A percentile compares a stretch with the other conserved stretches of the same genome.
These are phyloP conservation scores for Amphicarpaea edgeworthii DNA, from an alignment of 306 rosid genomes.

Conservation along the genomic window DNA sequence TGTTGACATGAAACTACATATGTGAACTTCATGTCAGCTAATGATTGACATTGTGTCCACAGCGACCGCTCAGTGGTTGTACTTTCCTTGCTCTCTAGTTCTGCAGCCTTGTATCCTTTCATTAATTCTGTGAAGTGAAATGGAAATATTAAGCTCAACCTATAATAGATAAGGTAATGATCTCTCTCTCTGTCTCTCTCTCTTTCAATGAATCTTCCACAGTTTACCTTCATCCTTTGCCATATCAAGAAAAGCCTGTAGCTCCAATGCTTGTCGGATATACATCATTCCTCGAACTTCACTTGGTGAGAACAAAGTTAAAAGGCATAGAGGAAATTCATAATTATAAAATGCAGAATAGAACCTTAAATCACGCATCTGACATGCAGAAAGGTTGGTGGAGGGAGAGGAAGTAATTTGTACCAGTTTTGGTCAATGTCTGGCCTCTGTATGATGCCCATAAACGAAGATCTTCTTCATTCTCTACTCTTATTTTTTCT, in stretches of 20 bases:
- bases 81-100: slow-evolving; percentile 59
- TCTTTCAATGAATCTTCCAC: slow-evolving; percentile 32
- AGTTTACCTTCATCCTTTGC: slow-evolving; percentile 81
- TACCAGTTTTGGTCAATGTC: slow-evolving; percentile 98
- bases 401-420: slow-evolving; percentile 28
- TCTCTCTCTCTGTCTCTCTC: background rate
- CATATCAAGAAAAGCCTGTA: slow-evolving; percentile 97
- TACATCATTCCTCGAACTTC: slow-evolving; percentile 99
- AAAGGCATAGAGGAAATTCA: slow-evolving; percentile 39
- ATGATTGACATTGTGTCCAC: slow-evolving; percentile 84
- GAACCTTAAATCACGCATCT: slow-evolving; percentile 38
- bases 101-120: slow-evolving; percentile 97
- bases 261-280: slow-evolving; percentile 92
- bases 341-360: slow-evolving; percentile 38
- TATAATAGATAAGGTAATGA: slow-evolving; percentile 26
- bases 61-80: slow-evolving; percentile 67
- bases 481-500: slow-evolving; percentile 62
- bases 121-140: slow-evolving; percentile 62
- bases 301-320: slow-evolving; percentile 39
- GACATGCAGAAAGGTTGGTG: slow-evolving; percentile 18
- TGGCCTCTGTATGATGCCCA: slow-evolving; percentile 99
- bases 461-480: slow-evolving; percentile 77
- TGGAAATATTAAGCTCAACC: slow-evolving; percentile 24
- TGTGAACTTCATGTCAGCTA: slow-evolving; percentile 91
- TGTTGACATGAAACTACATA: slow-evolving; percentile 93